Evolutionary conservation across 129 eudicot species (phyloP).

Genomic region (Scalesia atractyloides): DNA sequence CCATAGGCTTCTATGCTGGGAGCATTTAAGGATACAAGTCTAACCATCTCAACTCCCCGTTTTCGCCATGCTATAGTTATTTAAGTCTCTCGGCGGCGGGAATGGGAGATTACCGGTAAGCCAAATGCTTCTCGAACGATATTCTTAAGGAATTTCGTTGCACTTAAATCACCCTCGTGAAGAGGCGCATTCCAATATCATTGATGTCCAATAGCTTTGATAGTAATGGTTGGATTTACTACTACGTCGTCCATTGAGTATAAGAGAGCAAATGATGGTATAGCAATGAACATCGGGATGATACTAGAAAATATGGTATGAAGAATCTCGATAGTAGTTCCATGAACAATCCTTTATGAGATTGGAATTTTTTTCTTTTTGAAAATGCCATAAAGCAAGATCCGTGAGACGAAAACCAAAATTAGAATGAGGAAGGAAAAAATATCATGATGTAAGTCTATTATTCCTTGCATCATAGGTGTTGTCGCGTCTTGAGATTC

Average conservation of each 20-base stretch:
- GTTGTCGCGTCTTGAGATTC: too few relatives aligned
- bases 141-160: constrained; percentile 2
- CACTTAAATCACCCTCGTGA: constrained; percentile 1
- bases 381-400: too few relatives aligned
- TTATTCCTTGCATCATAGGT: too few relatives aligned
- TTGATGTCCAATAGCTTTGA: constrained; percentile 3
- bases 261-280: not conserved
- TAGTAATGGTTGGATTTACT: constrained; percentile 6
- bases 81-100: too few relatives aligned
- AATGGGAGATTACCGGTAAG: too few relatives aligned
- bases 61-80: not conserved
- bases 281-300: constrained; percentile 36
- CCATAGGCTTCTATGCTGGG: too few relatives aligned
- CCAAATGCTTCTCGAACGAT: too few relatives aligned
- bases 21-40: not conserved
- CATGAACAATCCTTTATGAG: not conserved
- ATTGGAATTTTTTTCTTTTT: not conserved
- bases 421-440: too few relatives aligned
- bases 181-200: not conserved
- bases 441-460: too few relatives aligned
- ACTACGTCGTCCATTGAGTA: not conserved
- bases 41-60: not conserved
- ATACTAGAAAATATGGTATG: constrained; percentile 33
- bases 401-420: too few relatives aligned
- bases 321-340: constrained; percentile 19